Base-by-base conservation (phyloP, 1,284 basidiomycete genomes). In the Anthracocystis panici-leucophaei region DNA sequence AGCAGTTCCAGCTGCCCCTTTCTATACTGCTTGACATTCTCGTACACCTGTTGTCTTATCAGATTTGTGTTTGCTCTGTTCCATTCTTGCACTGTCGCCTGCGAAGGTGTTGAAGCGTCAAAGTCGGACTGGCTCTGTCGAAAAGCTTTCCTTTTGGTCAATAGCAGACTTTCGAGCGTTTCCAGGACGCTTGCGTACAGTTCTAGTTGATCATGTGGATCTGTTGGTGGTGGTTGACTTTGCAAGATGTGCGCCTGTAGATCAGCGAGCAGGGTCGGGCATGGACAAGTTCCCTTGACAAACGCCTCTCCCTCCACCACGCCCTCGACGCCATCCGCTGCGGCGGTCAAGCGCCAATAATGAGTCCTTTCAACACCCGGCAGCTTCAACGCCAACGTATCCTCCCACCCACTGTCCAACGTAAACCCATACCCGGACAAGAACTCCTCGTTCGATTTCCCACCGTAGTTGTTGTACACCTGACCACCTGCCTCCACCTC, bases 401-500 rank as follows among this genome's bases (percentile, higher is more conserved):
- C 82, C 16, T 83, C 82, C 3, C 49, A 60, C 1, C 40, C 50
- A 1, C 45, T 71, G 0, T 63, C 54, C 27, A 81, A 44, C 0
- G 73, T 72, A 42, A 84, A 84, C 2, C 80, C 83, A 31, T 84
- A 84, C 10, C 69, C 67, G 12, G 65, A 56, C 1, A 82, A 57
- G 7, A 84, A 66, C 38, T 83, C 82, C 31, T 84, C 82, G 60
- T 82, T 84, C 35, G 72, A 77, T 52, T 84, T 84, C 11, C 81
- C 79, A 3, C 83, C 83, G 55, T 84, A 84, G 29, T 82, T 84
- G 62, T 84, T 84, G 42, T 72, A 82, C 14, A 83, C 77, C 54
- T 84, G 82, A 5, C 5, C 31, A 2, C 11, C 42, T 10, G 14
- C 44, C 14, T 0, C 5, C 3, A 29, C 16, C 5, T 10, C 35